Conservation (phyloP, 176 grass and related monocot species). For the Poa annua region DNA sequence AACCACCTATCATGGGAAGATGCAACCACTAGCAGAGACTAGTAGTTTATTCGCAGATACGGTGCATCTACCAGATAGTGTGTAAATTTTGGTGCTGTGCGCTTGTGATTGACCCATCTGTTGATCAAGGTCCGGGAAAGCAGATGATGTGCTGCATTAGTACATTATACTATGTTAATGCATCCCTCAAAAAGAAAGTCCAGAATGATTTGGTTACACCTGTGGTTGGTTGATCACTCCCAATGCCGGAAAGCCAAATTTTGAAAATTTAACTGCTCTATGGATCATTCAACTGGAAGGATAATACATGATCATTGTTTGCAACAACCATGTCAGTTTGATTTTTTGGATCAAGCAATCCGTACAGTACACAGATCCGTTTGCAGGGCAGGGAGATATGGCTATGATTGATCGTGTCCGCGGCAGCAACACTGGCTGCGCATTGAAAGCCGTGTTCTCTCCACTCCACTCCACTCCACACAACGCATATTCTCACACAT, state of each 20-base stretch:
- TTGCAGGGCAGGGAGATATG: constrained; percentile 19
- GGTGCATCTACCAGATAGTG: neutral
- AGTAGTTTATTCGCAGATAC: neutral
- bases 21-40: constrained; percentile 10
- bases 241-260: too few species aligned
- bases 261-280: too few species aligned
- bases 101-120: neutral
- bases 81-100: neutral
- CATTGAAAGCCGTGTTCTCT: neutral
- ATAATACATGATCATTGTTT: too few species aligned
- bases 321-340: neutral
- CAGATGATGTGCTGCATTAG: neutral
- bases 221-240: too few species aligned
- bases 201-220: too few species aligned
- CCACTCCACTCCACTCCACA: neutral
- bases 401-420: constrained; percentile 19
- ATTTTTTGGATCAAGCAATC: neutral
- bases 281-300: too few species aligned
- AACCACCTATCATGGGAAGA: constrained; percentile 32
- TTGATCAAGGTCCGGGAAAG: neutral
- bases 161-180: too few species aligned
- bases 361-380: constrained; percentile 42
- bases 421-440: constrained; percentile 23
- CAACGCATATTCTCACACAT: neutral
- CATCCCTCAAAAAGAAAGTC: too few species aligned